Conservation (phyloP, 306 rosid species). For the Heteromeles arbutifolia region DNA sequence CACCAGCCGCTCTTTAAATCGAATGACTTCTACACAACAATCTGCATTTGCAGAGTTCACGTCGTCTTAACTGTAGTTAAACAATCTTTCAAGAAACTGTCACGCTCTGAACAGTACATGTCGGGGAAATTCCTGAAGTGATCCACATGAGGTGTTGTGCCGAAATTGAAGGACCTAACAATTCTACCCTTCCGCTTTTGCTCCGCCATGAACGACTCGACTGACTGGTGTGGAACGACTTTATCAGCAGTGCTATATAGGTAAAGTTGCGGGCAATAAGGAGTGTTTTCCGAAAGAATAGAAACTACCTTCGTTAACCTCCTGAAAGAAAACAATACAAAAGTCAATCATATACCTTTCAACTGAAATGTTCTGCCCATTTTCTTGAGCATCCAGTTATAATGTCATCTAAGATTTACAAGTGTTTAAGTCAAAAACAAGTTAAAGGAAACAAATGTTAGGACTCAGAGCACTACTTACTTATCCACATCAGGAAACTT, state of each 20-base stretch:
- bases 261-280: constrained; percentile 78
- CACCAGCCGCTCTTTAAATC: neutral
- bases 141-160: constrained; percentile 81
- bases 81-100: constrained; percentile 44
- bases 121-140: constrained; percentile 70
- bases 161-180: constrained; percentile 57
- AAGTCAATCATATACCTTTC: neutral
- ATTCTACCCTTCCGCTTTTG: constrained; percentile 54
- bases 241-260: constrained; percentile 79
- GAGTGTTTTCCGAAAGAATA: constrained; percentile 41
- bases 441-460: neutral
- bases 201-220: constrained; percentile 62
- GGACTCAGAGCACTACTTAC: constrained; percentile 30
- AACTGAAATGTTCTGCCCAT: neutral
- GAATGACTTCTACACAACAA: neutral
- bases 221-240: constrained; percentile 59
- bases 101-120: constrained; percentile 47
- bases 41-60: constrained; percentile 9
- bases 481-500: constrained; percentile 54
- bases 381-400: neutral
- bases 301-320: constrained; percentile 52
- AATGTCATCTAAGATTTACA: neutral
- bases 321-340: constrained; percentile 37
- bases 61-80: constrained; percentile 24
- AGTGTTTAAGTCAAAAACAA: neutral